Evolutionary conservation across 108 stramenopile genomes (phyloP), one percentile per base, ranked within the genome.

Genomic region (Skeletonema menzelii): DNA sequence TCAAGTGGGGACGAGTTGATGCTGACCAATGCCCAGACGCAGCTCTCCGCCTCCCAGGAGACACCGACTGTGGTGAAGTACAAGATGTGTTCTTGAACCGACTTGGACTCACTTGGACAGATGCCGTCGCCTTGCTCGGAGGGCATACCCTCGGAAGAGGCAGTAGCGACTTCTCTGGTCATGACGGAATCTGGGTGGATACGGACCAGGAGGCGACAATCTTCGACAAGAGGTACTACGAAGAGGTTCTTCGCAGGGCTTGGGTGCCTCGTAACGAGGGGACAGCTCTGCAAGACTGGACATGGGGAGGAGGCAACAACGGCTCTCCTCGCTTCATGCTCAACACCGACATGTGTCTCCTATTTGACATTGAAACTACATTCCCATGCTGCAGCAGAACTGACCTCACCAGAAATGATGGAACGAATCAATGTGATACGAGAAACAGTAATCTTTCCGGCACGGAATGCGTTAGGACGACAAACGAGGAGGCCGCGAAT

Each of bases 121-220:
- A 80, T 35, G 79, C 79, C 1, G 89, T 83, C 32, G 82, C 84
- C 31, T 55, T 78, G 55, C 59, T 83, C 42, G 77, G 82, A 37
- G 77, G 60, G 15, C 77, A 83, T 24, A 73, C 82, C 2, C 35
- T 78, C 32, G 82, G 76, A 31, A 58, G 82, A 56, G 82, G 77
- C 11, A 49, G 70, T 32, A 30, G 10, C 12, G 26, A 71, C 59
- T 75, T 76, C 34, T 71, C 74, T n/a, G 70, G 77, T 3, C 77
- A 78, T 56, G 65, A 70, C 26, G 81, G 81, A 12, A 70, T 56
- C 15, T 82, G 81, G 81, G 76, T 72, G 12, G 76, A 82, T 49
- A 72, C 59, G 13, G 57, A 49, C 28, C 17, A 15, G 34, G 81
- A 66, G 47, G 31, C 75, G 17, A 55, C 31, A 30, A 49, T 70